phyloP scores from a whole-genome alignment of 768 basidiomycete species.

The Mycena filopes region DNA sequence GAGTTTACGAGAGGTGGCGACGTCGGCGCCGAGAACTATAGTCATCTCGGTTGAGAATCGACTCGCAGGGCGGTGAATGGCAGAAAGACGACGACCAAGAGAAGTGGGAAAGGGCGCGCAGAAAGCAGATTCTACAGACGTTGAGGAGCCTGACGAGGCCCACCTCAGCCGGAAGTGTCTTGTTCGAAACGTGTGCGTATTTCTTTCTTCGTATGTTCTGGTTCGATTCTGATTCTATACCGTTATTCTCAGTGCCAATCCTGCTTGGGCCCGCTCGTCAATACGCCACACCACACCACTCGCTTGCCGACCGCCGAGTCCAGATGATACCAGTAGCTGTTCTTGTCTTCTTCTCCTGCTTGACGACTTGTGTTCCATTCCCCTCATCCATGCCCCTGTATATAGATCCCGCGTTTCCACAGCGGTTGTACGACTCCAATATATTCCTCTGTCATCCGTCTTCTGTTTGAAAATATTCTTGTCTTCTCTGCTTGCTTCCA shows the following conservation, averaged over 20 bases:
- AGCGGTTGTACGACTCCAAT: too few species aligned
- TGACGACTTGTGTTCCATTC: too few species aligned
- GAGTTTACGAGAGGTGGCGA: neutral
- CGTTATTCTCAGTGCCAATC: too few species aligned
- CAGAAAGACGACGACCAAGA: neutral
- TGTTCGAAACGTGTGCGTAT: constrained; percentile 2
- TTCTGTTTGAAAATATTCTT: too few species aligned
- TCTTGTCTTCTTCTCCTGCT: constrained; percentile 5
- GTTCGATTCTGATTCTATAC: too few species aligned
- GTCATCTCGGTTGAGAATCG: constrained; percentile 17
- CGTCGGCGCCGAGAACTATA: neutral
- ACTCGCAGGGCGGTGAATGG: neutral
- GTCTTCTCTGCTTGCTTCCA: too few species aligned
- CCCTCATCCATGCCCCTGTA: too few species aligned
- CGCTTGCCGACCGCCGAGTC: neutral
- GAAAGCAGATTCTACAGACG: neutral
- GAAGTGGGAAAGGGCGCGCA: neutral
- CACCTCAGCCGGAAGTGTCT: too few species aligned
- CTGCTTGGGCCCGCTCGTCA: neutral
- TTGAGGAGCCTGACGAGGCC: too few species aligned
- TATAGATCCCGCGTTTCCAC: too few species aligned
- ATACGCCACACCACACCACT: neutral
- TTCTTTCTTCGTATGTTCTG: too few species aligned
- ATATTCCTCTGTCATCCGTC: too few species aligned
- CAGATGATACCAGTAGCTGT: constrained; percentile 6